phyloP scores from a whole-genome alignment of 495 filamentous ascomycete genomes.

The Aspergillus saccharolyticus region DNA sequence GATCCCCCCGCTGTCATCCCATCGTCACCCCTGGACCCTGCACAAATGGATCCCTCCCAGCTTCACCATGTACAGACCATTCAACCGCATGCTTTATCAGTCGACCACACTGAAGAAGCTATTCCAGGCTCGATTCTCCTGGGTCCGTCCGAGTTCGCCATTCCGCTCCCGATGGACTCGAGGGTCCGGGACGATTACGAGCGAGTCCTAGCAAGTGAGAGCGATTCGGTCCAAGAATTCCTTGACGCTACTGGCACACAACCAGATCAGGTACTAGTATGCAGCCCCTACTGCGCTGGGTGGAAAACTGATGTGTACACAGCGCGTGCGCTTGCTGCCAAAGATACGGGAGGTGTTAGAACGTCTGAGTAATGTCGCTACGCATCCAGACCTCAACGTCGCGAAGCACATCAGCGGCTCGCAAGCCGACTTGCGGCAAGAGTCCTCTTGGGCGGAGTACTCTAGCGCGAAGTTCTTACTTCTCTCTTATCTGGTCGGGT shows the following conservation, averaged over 20 bases:
- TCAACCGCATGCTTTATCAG: conserved; percentile 39
- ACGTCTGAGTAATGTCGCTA: conserved; percentile 43
- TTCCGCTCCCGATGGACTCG: conserved; percentile 44
- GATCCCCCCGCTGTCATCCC: background rate
- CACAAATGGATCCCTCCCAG: conserved; percentile 1
- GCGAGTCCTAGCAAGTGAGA: conserved; percentile 24
- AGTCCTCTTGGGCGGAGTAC: conserved; percentile 51
- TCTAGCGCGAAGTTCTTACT: conserved; percentile 56
- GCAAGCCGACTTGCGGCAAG: conserved; percentile 32
- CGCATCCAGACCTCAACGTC: conserved; percentile 52
- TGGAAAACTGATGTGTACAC: conserved; percentile 1
- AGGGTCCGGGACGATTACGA: conserved; percentile 43
- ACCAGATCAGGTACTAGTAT: conserved; percentile 20
- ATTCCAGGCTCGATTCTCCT: conserved; percentile 37
- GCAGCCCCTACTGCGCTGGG: background rate
- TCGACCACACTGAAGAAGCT: conserved; percentile 24
- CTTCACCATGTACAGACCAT: conserved; percentile 32
- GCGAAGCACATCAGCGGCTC: conserved; percentile 32
- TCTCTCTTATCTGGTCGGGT: conserved; percentile 46
- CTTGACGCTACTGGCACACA: conserved; percentile 17
- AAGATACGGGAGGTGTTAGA: conserved; percentile 37
- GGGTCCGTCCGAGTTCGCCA: conserved; percentile 40
- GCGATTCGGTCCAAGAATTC: conserved; percentile 25
- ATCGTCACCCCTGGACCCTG: background rate
- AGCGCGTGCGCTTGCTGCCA: conserved; percentile 23